These are phyloP conservation scores for Rubia tinctorum DNA, from an alignment of 305 asterid genomes.

Conservation along the genomic window DNA sequence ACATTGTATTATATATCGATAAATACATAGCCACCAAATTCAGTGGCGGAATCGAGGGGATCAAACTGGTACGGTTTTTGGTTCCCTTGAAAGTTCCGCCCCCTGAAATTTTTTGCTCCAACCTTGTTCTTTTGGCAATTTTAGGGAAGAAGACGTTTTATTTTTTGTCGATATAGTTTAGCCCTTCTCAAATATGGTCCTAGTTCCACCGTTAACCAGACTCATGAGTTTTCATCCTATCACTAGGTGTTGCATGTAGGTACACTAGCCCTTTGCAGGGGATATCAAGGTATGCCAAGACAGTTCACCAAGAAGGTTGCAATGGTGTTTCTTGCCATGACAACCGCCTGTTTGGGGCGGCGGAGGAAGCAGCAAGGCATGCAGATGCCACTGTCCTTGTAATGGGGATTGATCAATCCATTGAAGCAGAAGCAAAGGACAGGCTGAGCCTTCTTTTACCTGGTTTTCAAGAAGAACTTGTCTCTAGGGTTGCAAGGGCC, in stretches of 20 bases:
- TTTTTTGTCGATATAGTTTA: too few species aligned
- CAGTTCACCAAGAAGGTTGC: constrained; percentile 66
- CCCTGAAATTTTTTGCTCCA: too few species aligned
- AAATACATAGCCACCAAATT: too few species aligned
- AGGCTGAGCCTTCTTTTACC: constrained; percentile 65
- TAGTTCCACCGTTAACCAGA: too few species aligned
- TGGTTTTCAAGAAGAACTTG: constrained; percentile 72
- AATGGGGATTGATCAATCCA: constrained; percentile 64
- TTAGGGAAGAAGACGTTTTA: too few species aligned
- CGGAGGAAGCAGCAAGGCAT: constrained; percentile 57
- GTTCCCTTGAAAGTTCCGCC: too few species aligned
- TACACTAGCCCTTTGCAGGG: constrained; percentile 79
- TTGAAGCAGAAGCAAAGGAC: constrained; percentile 71
- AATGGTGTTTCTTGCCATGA: constrained; percentile 40
- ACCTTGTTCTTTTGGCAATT: too few species aligned
- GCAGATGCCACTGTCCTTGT: constrained; percentile 75
- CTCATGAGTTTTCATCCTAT: too few species aligned
- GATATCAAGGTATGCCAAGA: constrained; percentile 52
- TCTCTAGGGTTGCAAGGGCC: constrained; percentile 69
- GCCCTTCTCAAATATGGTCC: too few species aligned
- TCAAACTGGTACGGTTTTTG: too few species aligned
- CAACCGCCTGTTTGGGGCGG: constrained; percentile 41
- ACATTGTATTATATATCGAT: too few species aligned
- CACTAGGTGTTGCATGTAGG: constrained; percentile 58
- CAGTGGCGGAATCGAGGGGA: too few species aligned